A percentile compares a stretch with the other conserved stretches of the same genome.
These are phyloP conservation scores for Acanthamoeba quina DNA, from an alignment of 208 protist genomes.

Conservation along the genomic window DNA sequence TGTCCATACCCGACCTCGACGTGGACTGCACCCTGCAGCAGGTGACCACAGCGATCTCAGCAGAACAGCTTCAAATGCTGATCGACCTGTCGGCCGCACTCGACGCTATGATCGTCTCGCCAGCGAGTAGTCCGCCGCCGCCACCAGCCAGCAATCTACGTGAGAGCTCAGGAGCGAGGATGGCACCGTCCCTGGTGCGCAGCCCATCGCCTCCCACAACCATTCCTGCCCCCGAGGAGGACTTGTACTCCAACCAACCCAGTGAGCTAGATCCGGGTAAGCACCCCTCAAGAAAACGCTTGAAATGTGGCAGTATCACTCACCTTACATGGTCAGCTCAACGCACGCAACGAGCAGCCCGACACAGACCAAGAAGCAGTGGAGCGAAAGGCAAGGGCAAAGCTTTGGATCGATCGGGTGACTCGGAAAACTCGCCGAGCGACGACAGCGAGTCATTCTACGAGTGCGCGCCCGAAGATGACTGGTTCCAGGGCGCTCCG, in stretches of 20 bases:
- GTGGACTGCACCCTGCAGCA: conserved; percentile 67
- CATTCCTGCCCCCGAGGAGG: neutral
- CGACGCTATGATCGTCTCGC: conserved; percentile 28
- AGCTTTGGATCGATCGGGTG: neutral
- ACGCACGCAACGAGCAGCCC: neutral
- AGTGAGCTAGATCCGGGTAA: neutral
- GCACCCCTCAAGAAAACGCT: neutral
- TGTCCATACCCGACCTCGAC: conserved; percentile 67
- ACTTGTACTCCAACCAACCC: conserved; percentile 37
- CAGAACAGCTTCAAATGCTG: conserved; percentile 60
- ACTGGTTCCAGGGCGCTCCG: neutral
- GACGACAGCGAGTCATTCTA: conserved; percentile 51
- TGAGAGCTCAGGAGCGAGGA: conserved; percentile 24
- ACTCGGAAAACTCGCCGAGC: conserved; percentile 18
- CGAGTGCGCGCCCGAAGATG: conserved; percentile 54
- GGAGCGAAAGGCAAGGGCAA: neutral
- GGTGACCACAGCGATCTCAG: conserved; percentile 9
- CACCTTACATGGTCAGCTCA: neutral
- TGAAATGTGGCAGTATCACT: neutral
- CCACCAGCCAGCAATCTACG: neutral
- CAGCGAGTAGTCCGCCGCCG: neutral
- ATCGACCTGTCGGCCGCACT: conserved; percentile 44
- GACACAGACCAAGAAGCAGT: neutral
- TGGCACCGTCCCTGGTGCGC: neutral
- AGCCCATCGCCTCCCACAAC: neutral